A percentile compares a stretch with the other conserved stretches of the same genome.
Evolutionary conservation across 2,329 filamentous ascomycete species (phyloP).

Genomic region (Alternaria viburni): DNA sequence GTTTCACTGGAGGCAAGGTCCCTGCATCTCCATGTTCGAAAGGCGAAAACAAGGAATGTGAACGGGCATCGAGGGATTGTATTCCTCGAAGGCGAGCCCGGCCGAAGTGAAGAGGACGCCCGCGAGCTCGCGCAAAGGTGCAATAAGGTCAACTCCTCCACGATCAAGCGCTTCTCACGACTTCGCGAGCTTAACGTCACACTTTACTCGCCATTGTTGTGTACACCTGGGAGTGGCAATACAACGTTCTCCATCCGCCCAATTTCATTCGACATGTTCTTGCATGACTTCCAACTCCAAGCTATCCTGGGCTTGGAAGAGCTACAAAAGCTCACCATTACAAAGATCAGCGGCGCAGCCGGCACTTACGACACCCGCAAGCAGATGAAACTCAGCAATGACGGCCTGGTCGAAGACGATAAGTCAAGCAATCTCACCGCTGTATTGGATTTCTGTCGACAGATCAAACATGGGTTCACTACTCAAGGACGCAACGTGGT

Average conservation of each 20-base stretch:
- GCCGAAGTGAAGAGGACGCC: no score
- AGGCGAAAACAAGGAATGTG: not conserved
- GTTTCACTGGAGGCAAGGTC: not conserved
- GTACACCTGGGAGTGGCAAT: not conserved
- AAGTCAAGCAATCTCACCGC: not conserved
- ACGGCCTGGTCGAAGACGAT: not conserved
- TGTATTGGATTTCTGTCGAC: not conserved
- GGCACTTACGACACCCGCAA: not conserved
- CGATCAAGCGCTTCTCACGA: not conserved
- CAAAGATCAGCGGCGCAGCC: not conserved
- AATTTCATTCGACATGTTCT: not conserved
- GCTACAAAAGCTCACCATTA: not conserved
- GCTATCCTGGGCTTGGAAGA: not conserved
- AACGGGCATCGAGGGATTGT: not conserved
- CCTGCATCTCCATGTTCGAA: not conserved
- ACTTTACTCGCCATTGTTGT: not conserved
- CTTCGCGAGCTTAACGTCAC: not conserved
- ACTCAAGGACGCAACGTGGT: not conserved
- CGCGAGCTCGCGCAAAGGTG: not conserved
- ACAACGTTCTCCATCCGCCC: not conserved
- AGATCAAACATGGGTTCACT: not conserved
- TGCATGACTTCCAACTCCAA: not conserved
- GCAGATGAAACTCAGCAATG: not conserved
- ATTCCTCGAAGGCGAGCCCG: not conserved
- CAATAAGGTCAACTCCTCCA: not conserved